Evolutionary conservation across 805 yeast genomes (phyloP), one percentile per base, ranked within the genome.

Genomic region (Candida berthetii): DNA sequence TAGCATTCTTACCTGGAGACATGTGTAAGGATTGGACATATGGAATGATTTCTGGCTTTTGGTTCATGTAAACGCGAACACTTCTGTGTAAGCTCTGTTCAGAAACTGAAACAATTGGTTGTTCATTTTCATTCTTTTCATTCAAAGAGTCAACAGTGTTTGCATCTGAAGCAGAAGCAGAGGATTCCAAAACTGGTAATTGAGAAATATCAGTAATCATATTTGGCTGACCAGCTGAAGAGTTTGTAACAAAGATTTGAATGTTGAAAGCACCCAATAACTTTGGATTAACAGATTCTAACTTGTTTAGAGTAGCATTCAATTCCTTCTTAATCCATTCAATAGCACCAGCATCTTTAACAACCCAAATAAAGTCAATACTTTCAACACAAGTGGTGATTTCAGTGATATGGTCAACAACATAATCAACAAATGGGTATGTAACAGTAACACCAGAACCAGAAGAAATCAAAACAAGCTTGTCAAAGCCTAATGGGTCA

Each of bases 381-480:
- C 47, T 50, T 42, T 52, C 14, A 46, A 65, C 33, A 43, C 49
- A 18, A 40, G 43, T 41, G 13, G 55, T 31, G 6, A 46, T 37
- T 31, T 38, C 35, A 3, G 19, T 31, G 0, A 49, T 31, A 39
- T 50, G 31, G 7, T 45, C 40, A 3, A 46, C 42, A 44, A 53
- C 44, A 44, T 59, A 42, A 10, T 48, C 34, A 37, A 71, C 49
- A 44, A 70, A 74, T 10, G 82, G 76, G 17, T 73, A 43, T 2
- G 74, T 63, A 0, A 72, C 75, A 3, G 79, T 64, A 14, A 76
- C 66, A 33, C 83, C 82, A 36, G 74, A 66, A 4, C 83, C 83
- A 1, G 76, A 59, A 18, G 75, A 58, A 2, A 74, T 17, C 19
- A 76, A 49, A 9, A 62, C 52, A 7, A 72, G 55, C 35, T 68